phyloP scores from a whole-genome alignment of 1,139 yeast genomes.

The Hyphopichia fennica region DNA sequence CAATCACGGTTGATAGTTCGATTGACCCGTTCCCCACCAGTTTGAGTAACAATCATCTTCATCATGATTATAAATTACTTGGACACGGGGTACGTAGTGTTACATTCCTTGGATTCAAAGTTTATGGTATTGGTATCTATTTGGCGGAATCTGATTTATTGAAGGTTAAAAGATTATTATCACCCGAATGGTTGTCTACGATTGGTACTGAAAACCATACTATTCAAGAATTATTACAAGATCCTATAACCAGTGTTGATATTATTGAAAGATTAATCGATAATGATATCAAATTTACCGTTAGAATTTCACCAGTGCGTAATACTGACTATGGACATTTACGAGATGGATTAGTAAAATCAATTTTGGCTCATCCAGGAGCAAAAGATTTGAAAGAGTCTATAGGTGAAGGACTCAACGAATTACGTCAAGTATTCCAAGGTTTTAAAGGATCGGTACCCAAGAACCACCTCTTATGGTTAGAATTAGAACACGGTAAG shows the following conservation, averaged over 20 bases:
- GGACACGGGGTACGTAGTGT: slow-evolving; percentile 85
- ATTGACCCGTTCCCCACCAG: slow-evolving; percentile 53
- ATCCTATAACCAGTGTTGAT: slow-evolving; percentile 40
- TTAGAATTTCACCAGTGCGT: slow-evolving; percentile 81
- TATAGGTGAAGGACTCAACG: slow-evolving; percentile 54
- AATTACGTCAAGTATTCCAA: slow-evolving; percentile 51
- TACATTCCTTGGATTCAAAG: slow-evolving; percentile 79
- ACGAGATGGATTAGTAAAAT: slow-evolving; percentile 84
- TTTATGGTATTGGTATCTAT: slow-evolving; percentile 84
- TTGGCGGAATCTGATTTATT: slow-evolving; percentile 58
- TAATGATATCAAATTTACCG: slow-evolving; percentile 60
- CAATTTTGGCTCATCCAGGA: slow-evolving; percentile 59
- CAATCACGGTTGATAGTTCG: slow-evolving; percentile 47
- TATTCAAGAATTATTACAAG: slow-evolving; percentile 20
- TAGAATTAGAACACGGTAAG: slow-evolving; percentile 36
- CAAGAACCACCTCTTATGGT: slow-evolving; percentile 57
- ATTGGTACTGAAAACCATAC: slow-evolving; percentile 11
- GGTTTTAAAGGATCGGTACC: slow-evolving; percentile 61
- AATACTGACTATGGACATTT: slow-evolving; percentile 88
- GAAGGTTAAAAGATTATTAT: slow-evolving; percentile 47
- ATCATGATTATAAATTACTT: slow-evolving; percentile 46
- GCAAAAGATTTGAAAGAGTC: slow-evolving; percentile 35
- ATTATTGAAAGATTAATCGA: slow-evolving; percentile 58
- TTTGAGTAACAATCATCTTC: slow-evolving; percentile 21
- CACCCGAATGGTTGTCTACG: slow-evolving; percentile 16